Conservation (phyloP, 2,329 filamentous ascomycete genomes). For the Colletotrichum endophyticum region DNA sequence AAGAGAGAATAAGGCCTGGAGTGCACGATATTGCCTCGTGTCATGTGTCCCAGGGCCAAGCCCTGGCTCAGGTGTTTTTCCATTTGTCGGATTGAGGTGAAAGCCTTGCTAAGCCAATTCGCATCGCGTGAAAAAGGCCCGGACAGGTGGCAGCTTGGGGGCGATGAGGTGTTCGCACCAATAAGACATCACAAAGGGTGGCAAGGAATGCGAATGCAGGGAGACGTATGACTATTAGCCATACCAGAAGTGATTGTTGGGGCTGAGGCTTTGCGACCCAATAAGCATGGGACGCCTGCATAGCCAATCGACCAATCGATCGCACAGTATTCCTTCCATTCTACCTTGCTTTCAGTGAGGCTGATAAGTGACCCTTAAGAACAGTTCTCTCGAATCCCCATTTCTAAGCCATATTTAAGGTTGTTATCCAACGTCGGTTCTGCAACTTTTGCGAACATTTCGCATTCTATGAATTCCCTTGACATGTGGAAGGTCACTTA, state of each 20-base stretch:
- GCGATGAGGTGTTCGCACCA: not conserved
- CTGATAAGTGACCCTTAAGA: not conserved
- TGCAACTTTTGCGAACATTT: not conserved
- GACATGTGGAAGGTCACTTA: not conserved
- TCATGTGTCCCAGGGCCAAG: not conserved
- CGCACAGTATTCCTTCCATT: not conserved
- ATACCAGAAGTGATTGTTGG: not conserved
- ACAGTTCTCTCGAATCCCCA: accelerated
- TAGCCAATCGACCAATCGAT: not conserved
- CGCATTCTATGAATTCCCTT: accelerated
- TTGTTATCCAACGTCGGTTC: not conserved
- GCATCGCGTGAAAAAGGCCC: not conserved
- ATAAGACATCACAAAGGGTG: not conserved
- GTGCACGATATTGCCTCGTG: accelerated
- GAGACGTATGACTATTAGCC: not conserved
- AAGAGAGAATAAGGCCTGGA: accelerated
- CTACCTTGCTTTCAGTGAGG: not conserved
- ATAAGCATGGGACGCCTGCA: not conserved
- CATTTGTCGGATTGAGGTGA: not conserved
- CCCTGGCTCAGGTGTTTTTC: not conserved
- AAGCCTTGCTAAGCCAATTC: not conserved
- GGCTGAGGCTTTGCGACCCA: not conserved
- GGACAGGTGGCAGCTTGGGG: not conserved
- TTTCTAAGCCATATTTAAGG: not conserved
- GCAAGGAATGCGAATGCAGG: not conserved